Percentiles rank a stretch among this genome's conserved stretches.
Conservation (phyloP, 1,284 basidiomycete genomes). For the Leucoagaricus sp. region DNA sequence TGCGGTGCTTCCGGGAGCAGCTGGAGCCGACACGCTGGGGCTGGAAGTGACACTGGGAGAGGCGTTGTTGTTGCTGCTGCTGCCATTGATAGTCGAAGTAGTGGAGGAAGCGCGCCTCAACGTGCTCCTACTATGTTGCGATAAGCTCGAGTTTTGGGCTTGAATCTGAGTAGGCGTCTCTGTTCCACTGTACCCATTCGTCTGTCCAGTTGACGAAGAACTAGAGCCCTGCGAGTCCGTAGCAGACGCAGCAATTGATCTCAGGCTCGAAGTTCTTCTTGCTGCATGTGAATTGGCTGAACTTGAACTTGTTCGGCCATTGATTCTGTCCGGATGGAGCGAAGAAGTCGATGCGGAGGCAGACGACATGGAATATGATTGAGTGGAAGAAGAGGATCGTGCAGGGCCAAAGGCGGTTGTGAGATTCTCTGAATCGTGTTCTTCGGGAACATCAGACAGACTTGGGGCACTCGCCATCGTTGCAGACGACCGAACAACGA, state of each 20-base stretch:
- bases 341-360: neutral
- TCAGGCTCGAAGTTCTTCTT: conserved; percentile 6
- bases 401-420: neutral
- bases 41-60: neutral
- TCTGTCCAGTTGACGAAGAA: neutral
- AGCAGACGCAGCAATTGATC: conserved; percentile 5
- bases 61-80: neutral
- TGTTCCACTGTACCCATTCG: neutral
- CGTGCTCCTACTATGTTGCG: neutral
- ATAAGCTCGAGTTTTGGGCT: neutral
- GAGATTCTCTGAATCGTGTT: neutral
- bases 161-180: neutral
- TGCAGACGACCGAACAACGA: neutral
- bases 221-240: neutral
- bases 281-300: neutral
- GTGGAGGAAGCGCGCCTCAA: neutral
- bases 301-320: neutral
- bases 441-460: conserved; percentile 9
- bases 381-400: neutral
- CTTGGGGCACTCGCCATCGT: conserved; percentile 9
- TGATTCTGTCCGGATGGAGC: neutral
- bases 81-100: neutral
- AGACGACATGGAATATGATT: conserved; percentile 7
- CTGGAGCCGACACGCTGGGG: neutral
- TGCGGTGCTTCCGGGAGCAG: neutral